These are phyloP conservation scores for Dioscorea alata DNA, from an alignment of 106 monocot genomes.

Conservation along the genomic window DNA sequence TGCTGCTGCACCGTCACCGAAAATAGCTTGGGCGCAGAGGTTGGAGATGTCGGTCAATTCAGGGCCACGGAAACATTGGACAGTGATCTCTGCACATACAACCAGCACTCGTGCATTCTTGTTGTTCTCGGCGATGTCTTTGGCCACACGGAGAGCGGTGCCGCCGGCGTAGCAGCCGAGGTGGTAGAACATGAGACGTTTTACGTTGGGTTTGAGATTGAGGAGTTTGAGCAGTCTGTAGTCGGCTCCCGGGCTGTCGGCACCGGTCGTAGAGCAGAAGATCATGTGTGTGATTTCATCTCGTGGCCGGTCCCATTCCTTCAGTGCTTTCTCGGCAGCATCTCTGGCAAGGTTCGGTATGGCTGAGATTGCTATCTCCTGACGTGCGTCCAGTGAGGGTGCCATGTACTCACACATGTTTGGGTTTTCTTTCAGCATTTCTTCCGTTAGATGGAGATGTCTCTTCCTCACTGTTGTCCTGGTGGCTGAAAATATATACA, in stretches of 20 bases:
- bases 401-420: too few relatives aligned
- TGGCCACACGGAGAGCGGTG: slow-evolving; percentile 8
- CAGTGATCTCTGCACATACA: not conserved
- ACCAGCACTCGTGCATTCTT: not conserved
- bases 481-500: slow-evolving; percentile 1
- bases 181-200: slow-evolving; percentile 16
- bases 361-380: not conserved
- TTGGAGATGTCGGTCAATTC: not conserved
- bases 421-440: not conserved
- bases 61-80: not conserved
- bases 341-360: slow-evolving; percentile 6
- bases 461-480: slow-evolving; percentile 8
- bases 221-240: slow-evolving; percentile 7
- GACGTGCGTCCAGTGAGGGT: slow-evolving; percentile 3
- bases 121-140: slow-evolving; percentile 8
- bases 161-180: slow-evolving; percentile 4
- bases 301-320: slow-evolving; percentile 3
- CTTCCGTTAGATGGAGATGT: not conserved
- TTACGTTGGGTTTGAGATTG: slow-evolving; percentile 2
- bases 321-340: slow-evolving; percentile 4
- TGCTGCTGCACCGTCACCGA: not conserved
- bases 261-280: slow-evolving; percentile 1
- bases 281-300: slow-evolving; percentile 15
- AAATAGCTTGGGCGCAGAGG: not conserved
- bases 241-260: not conserved